Conservation (phyloP, 352 stramenopile genomes). For the Globisporangium okanoganense region DNA sequence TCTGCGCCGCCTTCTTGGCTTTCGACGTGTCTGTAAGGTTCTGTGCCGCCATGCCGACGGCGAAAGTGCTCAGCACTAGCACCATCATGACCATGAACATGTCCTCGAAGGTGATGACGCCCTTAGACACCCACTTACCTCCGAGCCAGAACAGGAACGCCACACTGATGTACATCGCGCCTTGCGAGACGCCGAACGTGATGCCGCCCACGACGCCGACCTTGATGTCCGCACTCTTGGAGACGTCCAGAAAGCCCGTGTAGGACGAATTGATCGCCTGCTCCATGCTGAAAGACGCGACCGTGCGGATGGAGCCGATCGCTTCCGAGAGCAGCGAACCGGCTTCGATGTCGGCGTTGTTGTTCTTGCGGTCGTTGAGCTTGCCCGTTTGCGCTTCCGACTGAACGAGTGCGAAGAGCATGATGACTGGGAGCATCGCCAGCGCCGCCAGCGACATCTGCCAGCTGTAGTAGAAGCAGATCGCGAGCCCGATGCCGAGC, state of each 20-base stretch:
- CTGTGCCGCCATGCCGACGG: constrained; percentile 25
- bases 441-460: constrained; percentile 49
- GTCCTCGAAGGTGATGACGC: constrained; percentile 31
- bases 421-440: constrained; percentile 18
- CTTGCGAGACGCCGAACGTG: constrained; percentile 44
- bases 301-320: constrained; percentile 54
- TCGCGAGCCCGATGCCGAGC: constrained; percentile 36
- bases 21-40: constrained; percentile 28
- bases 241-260: constrained; percentile 19
- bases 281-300: constrained; percentile 32
- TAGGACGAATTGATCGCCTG: constrained; percentile 19
- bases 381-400: constrained; percentile 31
- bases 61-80: constrained; percentile 31
- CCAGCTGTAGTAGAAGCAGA: constrained; percentile 55
- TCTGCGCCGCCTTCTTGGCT: constrained; percentile 21
- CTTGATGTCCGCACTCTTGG: constrained; percentile 22
- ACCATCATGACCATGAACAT: constrained; percentile 39
- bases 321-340: constrained; percentile 37
- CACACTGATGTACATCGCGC: constrained; percentile 46
- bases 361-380: constrained; percentile 38
- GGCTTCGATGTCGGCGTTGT: constrained; percentile 33
- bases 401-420: constrained; percentile 36
- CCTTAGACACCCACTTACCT: constrained; percentile 36
- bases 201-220: constrained; percentile 40
- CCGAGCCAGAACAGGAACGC: constrained; percentile 67